Evolutionary conservation across 2,329 filamentous ascomycete genomes (phyloP).

Genomic region (Penicillium sumatraense): DNA sequence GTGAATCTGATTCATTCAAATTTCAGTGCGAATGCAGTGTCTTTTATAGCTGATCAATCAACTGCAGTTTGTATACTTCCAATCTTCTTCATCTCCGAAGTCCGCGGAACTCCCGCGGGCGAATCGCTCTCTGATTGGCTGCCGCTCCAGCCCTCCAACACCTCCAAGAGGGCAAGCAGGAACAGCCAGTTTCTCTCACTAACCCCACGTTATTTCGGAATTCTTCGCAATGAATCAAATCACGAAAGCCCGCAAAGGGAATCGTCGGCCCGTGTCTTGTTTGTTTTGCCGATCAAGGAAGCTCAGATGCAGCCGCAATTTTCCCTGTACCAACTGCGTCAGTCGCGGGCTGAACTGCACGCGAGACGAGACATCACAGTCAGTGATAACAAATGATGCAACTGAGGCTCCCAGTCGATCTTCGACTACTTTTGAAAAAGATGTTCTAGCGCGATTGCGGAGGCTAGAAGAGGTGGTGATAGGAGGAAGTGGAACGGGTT

Average conservation of each 20-base stretch:
- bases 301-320: constrained; percentile 57
- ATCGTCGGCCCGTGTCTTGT: constrained; percentile 41
- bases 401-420: not conserved
- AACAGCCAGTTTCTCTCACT: not conserved
- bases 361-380: constrained; percentile 8
- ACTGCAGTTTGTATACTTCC: not conserved
- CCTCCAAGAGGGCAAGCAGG: no score
- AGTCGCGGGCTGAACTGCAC: constrained; percentile 34
- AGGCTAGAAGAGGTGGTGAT: constrained; percentile 23
- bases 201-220: no score
- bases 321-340: constrained; percentile 55
- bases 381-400: not conserved
- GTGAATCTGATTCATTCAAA: no score
- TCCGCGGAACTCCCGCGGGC: constrained; percentile 23
- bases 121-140: constrained; percentile 14
- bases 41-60: not conserved
- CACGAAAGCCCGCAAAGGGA: no score
- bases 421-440: constrained; percentile 1
- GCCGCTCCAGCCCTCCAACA: no score
- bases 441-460: constrained; percentile 19
- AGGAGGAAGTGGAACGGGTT: not conserved
- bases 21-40: no score
- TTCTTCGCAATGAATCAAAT: no score
- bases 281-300: constrained; percentile 43
- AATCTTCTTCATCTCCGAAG: not conserved